Conservation (phyloP, 108 stramenopile species). For the Discostella stelligeroides region DNA sequence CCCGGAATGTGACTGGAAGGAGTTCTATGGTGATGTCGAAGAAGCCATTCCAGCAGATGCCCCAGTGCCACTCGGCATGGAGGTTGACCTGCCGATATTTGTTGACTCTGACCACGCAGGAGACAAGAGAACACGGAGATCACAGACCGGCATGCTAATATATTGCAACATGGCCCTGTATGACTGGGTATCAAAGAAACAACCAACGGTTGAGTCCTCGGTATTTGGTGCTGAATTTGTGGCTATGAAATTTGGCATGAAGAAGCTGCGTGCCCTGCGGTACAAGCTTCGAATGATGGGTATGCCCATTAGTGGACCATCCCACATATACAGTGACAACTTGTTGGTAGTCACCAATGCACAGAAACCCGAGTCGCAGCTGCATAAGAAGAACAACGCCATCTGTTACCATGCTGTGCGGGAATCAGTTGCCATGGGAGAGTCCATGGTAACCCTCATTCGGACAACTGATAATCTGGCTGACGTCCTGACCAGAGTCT, state of each 20-base stretch:
- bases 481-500: background rate
- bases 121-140: background rate
- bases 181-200: slow-evolving; percentile 7
- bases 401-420: slow-evolving; percentile 1
- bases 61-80: slow-evolving; percentile 12
- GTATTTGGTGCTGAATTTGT: slow-evolving; percentile 15
- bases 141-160: background rate
- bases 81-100: background rate
- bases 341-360: slow-evolving; percentile 10
- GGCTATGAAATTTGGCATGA: slow-evolving; percentile 9
- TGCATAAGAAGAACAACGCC: slow-evolving; percentile 1
- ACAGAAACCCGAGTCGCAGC: background rate
- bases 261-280: background rate
- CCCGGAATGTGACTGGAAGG: slow-evolving; percentile 17
- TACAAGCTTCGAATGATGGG: slow-evolving; percentile 21
- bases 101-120: slow-evolving; percentile 3
- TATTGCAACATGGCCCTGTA: background rate
- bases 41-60: slow-evolving; percentile 18
- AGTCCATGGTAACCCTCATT: slow-evolving; percentile 3
- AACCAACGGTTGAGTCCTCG: slow-evolving; percentile 6
- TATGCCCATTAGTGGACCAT: background rate
- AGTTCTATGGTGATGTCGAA: slow-evolving; percentile 21
- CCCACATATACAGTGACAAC: slow-evolving; percentile 11
- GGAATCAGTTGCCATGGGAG: slow-evolving; percentile 15
- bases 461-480: background rate